Conservation (phyloP, 306 rosid genomes). For the Bauhinia variegata region DNA sequence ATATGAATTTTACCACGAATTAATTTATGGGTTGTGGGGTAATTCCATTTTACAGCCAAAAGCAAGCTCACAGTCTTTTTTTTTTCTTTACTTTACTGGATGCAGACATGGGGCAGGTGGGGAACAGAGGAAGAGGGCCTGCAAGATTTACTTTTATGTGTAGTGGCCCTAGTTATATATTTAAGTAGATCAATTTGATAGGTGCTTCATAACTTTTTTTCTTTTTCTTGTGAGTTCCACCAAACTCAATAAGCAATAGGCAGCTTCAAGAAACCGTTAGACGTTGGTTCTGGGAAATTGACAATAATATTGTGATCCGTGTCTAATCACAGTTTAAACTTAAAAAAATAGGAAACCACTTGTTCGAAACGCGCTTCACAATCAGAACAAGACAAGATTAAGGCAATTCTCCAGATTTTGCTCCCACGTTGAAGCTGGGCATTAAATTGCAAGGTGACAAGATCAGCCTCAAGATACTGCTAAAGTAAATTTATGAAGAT, state of each 20-base stretch:
- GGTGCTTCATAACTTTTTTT: too few species aligned
- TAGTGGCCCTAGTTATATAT: too few species aligned
- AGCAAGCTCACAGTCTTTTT: background rate
- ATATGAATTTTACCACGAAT: slow-evolving; percentile 18
- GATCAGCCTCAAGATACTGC: too few species aligned
- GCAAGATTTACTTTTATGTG: too few species aligned
- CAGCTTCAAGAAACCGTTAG: slow-evolving; percentile 16
- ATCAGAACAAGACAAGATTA: background rate
- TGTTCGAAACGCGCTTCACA: background rate
- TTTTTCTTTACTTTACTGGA: background rate
- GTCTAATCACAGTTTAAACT: background rate
- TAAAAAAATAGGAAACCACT: background rate
- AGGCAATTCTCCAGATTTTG: slow-evolving; percentile 17
- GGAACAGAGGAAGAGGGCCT: background rate
- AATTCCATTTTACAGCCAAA: slow-evolving; percentile 12
- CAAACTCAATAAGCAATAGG: slow-evolving; percentile 25
- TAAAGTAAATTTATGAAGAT: too few species aligned
- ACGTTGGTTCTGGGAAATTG: slow-evolving; percentile 5
- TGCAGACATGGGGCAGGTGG: slow-evolving; percentile 24
- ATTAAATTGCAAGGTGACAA: background rate
- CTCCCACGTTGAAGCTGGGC: slow-evolving; percentile 4
- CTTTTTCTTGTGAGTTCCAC: background rate
- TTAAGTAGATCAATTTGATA: too few species aligned
- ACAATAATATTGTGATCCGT: background rate
- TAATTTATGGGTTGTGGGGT: slow-evolving; percentile 21